Evolutionary conservation across 495 filamentous ascomycete genomes (phyloP).

Genomic region (Penicillium lividum): DNA sequence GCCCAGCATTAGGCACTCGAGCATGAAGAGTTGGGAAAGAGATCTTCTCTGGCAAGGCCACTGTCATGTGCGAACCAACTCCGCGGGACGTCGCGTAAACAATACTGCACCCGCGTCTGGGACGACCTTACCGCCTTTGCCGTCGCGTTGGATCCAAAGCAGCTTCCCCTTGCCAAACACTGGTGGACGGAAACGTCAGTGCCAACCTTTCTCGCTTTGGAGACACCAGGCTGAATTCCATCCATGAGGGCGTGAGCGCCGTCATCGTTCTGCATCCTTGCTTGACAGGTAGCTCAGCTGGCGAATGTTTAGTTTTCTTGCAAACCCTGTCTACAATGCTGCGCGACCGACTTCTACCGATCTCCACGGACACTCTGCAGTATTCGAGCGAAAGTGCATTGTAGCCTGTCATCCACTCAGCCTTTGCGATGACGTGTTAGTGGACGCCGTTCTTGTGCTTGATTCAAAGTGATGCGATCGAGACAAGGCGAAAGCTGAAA

Average conservation of each 20-base stretch:
- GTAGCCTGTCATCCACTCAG: neutral
- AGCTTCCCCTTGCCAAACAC: neutral
- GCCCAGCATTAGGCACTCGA: neutral
- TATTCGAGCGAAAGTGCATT: neutral
- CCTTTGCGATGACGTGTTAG: neutral
- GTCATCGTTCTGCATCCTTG: neutral
- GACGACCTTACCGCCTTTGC: slow-evolving; percentile 4
- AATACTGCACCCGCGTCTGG: slow-evolving; percentile 2
- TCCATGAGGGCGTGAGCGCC: neutral
- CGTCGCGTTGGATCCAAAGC: neutral
- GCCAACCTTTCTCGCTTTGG: slow-evolving; percentile 1
- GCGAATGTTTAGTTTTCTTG: neutral
- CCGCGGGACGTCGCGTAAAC: slow-evolving; percentile 5
- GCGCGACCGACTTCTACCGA: neutral
- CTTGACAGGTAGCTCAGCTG: too few species aligned
- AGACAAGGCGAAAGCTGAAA: neutral
- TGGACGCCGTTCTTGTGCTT: neutral
- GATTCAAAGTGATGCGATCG: neutral
- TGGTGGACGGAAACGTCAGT: neutral
- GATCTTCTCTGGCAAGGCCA: neutral
- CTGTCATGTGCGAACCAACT: slow-evolving; percentile 1
- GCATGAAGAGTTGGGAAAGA: neutral
- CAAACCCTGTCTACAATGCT: neutral
- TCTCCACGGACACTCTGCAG: neutral
- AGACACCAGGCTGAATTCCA: neutral